Evolutionary conservation across 345 rosid species (phyloP).

Genomic region (Leavenworthia alabamica): DNA sequence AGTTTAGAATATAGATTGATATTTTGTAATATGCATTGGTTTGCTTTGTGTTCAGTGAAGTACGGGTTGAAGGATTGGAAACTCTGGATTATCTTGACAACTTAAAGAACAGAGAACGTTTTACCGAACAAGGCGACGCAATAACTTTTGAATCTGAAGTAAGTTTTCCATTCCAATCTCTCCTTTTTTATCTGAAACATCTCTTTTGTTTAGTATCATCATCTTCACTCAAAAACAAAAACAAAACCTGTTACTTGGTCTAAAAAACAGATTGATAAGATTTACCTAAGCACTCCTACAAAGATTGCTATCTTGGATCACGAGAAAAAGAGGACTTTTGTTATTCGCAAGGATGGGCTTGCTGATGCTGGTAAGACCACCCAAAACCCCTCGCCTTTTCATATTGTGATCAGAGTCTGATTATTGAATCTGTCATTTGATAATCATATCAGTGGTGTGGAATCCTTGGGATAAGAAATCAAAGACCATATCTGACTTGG

Average conservation of each 20-base stretch:
- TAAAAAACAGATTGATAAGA: conserved; percentile 57
- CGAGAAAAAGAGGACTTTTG: conserved; percentile 91
- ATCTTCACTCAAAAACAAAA: not conserved
- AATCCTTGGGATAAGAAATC: conserved; percentile 97
- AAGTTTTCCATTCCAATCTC: conserved; percentile 22
- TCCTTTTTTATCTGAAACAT: not conserved
- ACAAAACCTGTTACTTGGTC: not conserved
- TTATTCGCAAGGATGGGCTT: conserved; percentile 89
- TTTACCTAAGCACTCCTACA: conserved; percentile 80
- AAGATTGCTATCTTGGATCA: conserved; percentile 93
- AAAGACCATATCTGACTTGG: conserved; percentile 78
- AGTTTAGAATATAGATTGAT: not conserved
- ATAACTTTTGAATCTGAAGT: conserved; percentile 92
- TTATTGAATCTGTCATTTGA: not conserved
- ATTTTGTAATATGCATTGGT: not conserved
- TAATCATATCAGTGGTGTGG: conserved; percentile 69
- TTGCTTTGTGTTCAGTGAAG: conserved; percentile 63
- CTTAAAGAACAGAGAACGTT: conserved; percentile 70
- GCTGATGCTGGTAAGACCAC: conserved; percentile 83
- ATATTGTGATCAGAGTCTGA: not conserved
- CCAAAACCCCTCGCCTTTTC: no score
- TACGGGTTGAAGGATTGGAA: conserved; percentile 90
- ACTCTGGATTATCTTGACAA: conserved; percentile 92
- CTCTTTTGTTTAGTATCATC: not conserved
- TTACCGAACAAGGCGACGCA: conserved; percentile 94